A percentile compares a stretch with the other conserved stretches of the same genome.
Evolutionary conservation across 176 grass and related monocot species (phyloP).

Genomic region (Aegilops speltoides): DNA sequence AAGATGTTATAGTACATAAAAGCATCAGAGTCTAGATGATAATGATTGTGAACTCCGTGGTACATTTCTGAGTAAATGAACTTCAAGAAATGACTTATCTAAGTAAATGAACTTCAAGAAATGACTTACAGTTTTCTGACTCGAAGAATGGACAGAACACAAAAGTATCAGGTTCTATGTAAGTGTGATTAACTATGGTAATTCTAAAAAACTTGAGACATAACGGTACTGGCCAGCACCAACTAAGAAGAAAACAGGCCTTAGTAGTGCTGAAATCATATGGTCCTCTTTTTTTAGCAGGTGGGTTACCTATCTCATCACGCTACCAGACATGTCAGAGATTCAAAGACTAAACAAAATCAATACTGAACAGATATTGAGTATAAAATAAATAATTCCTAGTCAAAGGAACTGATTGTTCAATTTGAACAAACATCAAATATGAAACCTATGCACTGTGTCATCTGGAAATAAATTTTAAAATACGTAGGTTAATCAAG

Average conservation of each 20-base stretch:
- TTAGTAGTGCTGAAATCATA: constrained; percentile 1
- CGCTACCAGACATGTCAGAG: background rate
- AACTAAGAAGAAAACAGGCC: constrained; percentile 8
- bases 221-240: background rate
- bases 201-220: background rate
- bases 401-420: background rate
- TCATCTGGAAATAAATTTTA: background rate
- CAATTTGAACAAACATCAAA: background rate
- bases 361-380: background rate
- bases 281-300: background rate
- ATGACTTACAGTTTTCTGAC: background rate
- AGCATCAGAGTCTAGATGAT: background rate
- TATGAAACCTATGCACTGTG: background rate
- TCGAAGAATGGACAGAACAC: background rate
- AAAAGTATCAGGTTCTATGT: background rate
- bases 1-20: background rate
- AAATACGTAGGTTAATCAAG: background rate
- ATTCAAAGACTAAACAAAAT: constrained; percentile 11
- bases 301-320: background rate
- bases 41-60: background rate
- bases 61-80: background rate
- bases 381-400: background rate
- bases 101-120: background rate
- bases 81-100: background rate
- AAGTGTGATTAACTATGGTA: background rate